Evolutionary conservation across 2,329 filamentous ascomycete genomes (phyloP), one percentile per base, ranked within the genome.

Genomic region (Lachnellula arida): DNA sequence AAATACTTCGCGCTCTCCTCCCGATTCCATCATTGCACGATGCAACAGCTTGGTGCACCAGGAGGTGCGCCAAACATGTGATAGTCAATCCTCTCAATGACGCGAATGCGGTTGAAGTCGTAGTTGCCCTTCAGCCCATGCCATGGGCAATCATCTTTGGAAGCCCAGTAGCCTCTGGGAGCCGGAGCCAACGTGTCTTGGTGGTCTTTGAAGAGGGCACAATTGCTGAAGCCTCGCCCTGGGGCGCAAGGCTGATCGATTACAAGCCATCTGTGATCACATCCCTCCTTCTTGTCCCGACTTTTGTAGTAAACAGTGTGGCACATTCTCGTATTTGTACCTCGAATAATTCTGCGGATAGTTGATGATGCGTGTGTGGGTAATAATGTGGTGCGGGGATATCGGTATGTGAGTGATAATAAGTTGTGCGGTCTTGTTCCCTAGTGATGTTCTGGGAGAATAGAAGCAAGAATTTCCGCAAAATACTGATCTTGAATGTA

Each of bases 161-260:
- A 35, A 11, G 43, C 47, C 6, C 17, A 51, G 28, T 19, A 39
- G 19, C n/a, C 19, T 37, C n/a, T 32, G 19, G 37, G 49, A 40
- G 37, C 19, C 35, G 37, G 32, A 14, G 35, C 34, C 8, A 48
- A 49, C 19, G 46, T 34, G 8, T 23, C 8, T 14, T 34, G 15
- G 5, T 35, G 43, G 15, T 37, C 53, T 12, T 55, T 35, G 48
- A 63, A 60, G 2, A 42, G 37, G 4, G 23, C 15, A 40, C 61
- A 63, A 43, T 46, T 62, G 35, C 44, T 54, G 51, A 64, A 61
- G 1, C 61, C 61, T 49, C 44, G 56, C 12, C 55, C 54, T 4
- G 28, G 22, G 5, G 42, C 51, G 49, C 61, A 64, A 22, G 58
- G 56, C 12, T 23, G 23, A 8, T 53, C 44, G 40, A 63, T 60